Evolutionary conservation across 768 basidiomycete genomes (phyloP).

Genomic region (Lentinus tigrinus): DNA sequence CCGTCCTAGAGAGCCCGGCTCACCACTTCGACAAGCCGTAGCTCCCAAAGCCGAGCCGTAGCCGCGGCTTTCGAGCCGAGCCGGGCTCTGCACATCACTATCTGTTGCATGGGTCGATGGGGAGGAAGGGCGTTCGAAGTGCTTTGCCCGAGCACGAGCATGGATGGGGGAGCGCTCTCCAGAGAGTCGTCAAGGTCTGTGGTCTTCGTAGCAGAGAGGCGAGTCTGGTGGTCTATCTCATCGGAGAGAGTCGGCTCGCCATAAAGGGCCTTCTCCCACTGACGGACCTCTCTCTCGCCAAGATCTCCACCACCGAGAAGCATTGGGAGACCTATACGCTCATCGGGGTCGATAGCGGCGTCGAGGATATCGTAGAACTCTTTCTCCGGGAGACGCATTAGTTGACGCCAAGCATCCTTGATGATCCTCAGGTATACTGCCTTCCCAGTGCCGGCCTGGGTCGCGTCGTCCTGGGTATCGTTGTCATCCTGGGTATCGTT

Average conservation of each 20-base stretch:
- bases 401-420: constrained; percentile 18
- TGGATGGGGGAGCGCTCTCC: not conserved
- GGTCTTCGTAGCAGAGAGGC: too few relatives aligned
- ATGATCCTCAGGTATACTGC: not conserved
- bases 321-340: too few relatives aligned
- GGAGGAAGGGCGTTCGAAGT: not conserved
- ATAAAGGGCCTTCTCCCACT: not conserved
- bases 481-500: not conserved
- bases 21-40: too few relatives aligned
- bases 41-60: too few relatives aligned
- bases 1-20: too few relatives aligned
- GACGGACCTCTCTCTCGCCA: not conserved
- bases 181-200: too few relatives aligned
- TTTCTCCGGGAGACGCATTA: not conserved
- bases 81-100: too few relatives aligned
- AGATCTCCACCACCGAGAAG: not conserved
- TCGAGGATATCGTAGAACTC: constrained; percentile 1
- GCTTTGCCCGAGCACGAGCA: not conserved
- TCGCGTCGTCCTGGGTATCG: not conserved
- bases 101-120: not conserved
- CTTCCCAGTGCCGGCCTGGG: not conserved
- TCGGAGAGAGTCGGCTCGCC: not conserved
- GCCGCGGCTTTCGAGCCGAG: too few relatives aligned
- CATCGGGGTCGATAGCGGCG: too few relatives aligned
- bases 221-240: too few relatives aligned